Evolutionary conservation across 441 rosid species (phyloP).

Genomic region (Populus hybrid): DNA sequence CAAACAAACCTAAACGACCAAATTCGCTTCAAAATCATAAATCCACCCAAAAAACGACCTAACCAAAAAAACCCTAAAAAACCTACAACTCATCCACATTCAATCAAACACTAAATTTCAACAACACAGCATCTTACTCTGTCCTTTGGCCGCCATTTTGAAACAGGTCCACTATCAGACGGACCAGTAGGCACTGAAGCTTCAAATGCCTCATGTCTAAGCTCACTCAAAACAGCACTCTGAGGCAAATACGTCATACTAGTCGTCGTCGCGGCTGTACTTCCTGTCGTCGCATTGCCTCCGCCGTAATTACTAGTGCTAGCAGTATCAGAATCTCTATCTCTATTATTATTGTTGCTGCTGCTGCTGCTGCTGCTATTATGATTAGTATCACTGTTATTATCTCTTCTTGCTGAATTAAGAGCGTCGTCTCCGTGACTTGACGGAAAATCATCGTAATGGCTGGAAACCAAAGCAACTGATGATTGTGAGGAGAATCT

Average conservation of each 20-base stretch:
- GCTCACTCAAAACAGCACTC: constrained; percentile 74
- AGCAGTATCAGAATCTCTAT: constrained; percentile 59
- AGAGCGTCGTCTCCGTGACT: constrained; percentile 34
- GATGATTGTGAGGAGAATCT: constrained; percentile 71
- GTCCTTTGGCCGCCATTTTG: constrained; percentile 95
- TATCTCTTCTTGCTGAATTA: not conserved
- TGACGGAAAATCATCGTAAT: constrained; percentile 50
- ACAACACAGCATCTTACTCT: constrained; percentile 49
- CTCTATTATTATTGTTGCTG: not conserved
- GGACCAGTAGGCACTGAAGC: constrained; percentile 68
- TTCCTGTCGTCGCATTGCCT: constrained; percentile 32
- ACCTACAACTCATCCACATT: not conserved
- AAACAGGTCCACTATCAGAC: constrained; percentile 60
- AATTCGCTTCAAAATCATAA: not conserved
- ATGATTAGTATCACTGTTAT: no score
- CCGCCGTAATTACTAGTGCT: constrained; percentile 42
- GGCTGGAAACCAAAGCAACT: constrained; percentile 54
- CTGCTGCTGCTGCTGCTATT: not conserved
- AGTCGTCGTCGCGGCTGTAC: constrained; percentile 17
- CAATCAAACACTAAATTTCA: not conserved
- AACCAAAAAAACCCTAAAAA: not conserved
- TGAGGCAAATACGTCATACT: constrained; percentile 91
- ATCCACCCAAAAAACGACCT: not conserved
- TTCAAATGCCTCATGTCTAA: constrained; percentile 85
- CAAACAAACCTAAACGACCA: not conserved